Evolutionary conservation across 345 rosid species (phyloP).

Genomic region (Lepidium africanum): DNA sequence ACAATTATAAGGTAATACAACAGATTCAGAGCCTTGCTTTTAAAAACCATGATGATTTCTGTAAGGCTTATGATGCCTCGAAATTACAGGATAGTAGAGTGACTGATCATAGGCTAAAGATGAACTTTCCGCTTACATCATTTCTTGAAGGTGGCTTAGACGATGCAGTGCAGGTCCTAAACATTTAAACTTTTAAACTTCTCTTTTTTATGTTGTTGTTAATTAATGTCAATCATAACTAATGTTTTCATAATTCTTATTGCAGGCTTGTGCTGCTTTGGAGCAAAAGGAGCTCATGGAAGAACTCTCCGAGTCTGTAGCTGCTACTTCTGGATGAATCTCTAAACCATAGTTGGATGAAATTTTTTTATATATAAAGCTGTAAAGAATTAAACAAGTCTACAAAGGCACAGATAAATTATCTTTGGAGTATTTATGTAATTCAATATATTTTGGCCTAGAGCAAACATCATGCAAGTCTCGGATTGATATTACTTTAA

Average conservation of each 20-base stretch:
- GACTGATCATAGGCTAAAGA: slow-evolving; percentile 92
- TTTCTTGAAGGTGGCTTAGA: slow-evolving; percentile 82
- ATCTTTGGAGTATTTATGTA: too few relatives aligned
- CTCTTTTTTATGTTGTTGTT: background rate
- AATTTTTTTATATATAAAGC: background rate
- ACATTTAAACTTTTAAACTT: background rate
- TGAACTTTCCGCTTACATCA: slow-evolving; percentile 73
- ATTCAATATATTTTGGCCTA: background rate
- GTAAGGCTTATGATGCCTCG: slow-evolving; percentile 1
- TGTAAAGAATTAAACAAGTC: too few relatives aligned
- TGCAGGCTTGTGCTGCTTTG: slow-evolving; percentile 71
- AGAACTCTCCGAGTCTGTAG: slow-evolving; percentile 72
- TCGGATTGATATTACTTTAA: background rate
- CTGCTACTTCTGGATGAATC: slow-evolving; percentile 33
- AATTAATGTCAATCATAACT: background rate
- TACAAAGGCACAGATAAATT: too few relatives aligned
- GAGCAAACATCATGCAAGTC: background rate
- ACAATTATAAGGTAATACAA: slow-evolving; percentile 67
- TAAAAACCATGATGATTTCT: background rate
- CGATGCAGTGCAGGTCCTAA: slow-evolving; percentile 69
- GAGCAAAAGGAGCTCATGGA: slow-evolving; percentile 88
- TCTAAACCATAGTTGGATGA: background rate
- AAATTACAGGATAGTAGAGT: slow-evolving; percentile 73
- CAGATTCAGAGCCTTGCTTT: background rate
- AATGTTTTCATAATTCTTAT: background rate